Evolutionary conservation across 768 basidiomycete species (phyloP).

Genomic region (Macrolepiota albuminosa): DNA sequence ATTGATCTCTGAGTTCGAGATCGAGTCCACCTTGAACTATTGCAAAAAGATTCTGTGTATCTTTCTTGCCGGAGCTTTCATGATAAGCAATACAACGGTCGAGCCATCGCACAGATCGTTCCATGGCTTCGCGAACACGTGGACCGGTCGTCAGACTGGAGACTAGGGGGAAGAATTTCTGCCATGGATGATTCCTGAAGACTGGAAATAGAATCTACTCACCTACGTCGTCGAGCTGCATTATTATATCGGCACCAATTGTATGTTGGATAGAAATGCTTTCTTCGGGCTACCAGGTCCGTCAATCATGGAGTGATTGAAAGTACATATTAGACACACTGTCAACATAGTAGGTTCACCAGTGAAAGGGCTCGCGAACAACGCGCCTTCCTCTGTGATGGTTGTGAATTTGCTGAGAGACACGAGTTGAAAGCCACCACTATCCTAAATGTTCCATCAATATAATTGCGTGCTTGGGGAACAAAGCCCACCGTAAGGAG

Average conservation of each 20-base stretch:
- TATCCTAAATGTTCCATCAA: conserved; percentile 49
- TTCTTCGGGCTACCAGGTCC: conserved; percentile 68
- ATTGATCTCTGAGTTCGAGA: conserved; percentile 62
- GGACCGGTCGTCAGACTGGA: conserved; percentile 77
- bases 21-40: conserved; percentile 90
- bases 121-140: conserved; percentile 85
- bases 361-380: conserved; percentile 81
- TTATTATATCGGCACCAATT: conserved; percentile 91
- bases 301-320: conserved; percentile 5
- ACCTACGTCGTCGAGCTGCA: conserved; percentile 94
- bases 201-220: conserved; percentile 21
- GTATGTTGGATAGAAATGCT: conserved; percentile 87
- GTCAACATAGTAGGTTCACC: conserved; percentile 88
- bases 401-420: conserved; percentile 80
- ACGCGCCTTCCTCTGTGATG: conserved; percentile 85
- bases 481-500: conserved; percentile 59
- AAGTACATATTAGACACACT: conserved; percentile 34
- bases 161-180: conserved; percentile 35
- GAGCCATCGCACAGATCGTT: conserved; percentile 84
- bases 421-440: conserved; percentile 87
- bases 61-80: conserved; percentile 56
- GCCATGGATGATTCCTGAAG: background rate
- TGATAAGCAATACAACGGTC: conserved; percentile 83
- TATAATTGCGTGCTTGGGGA: background rate
- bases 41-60: conserved; percentile 81